Percentiles rank a stretch among this genome's conserved stretches.
phyloP scores from a whole-genome alignment of 805 yeast genomes.

The Candida pseudoglaebosa region DNA sequence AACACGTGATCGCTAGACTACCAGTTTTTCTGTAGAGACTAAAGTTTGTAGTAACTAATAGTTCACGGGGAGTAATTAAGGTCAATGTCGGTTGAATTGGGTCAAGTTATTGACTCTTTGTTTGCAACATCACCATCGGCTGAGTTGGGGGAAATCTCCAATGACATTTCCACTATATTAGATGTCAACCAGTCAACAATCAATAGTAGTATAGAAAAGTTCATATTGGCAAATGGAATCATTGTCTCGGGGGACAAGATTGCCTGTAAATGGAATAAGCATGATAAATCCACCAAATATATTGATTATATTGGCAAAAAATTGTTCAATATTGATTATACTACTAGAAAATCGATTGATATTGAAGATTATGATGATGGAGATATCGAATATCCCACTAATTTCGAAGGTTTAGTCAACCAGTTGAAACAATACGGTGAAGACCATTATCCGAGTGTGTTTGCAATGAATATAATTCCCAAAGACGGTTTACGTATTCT shows the following conservation, averaged over 20 bases:
- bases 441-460: constrained; percentile 62
- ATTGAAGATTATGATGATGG: constrained; percentile 40
- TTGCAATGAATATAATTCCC: constrained; percentile 43
- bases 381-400: constrained; percentile 21
- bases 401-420: constrained; percentile 25
- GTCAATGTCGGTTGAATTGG: constrained; percentile 19
- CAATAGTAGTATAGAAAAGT: constrained; percentile 25
- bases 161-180: constrained; percentile 23
- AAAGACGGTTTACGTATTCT: constrained; percentile 42
- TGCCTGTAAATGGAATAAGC: constrained; percentile 32
- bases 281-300: constrained; percentile 37
- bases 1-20: background rate
- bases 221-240: constrained; percentile 25
- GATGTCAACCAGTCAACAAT: constrained; percentile 14
- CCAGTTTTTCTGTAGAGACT: too few species aligned
- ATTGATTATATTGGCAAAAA: constrained; percentile 48
- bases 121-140: constrained; percentile 38
- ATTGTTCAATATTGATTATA: constrained; percentile 58
- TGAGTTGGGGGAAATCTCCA: constrained; percentile 27
- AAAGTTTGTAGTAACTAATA: too few species aligned
- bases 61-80: background rate
- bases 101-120: constrained; percentile 24
- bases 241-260: constrained; percentile 27
- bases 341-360: constrained; percentile 46
- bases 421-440: constrained; percentile 48